phyloP scores from a whole-genome alignment of 768 basidiomycete genomes.

The Holtermannia corniformis region DNA sequence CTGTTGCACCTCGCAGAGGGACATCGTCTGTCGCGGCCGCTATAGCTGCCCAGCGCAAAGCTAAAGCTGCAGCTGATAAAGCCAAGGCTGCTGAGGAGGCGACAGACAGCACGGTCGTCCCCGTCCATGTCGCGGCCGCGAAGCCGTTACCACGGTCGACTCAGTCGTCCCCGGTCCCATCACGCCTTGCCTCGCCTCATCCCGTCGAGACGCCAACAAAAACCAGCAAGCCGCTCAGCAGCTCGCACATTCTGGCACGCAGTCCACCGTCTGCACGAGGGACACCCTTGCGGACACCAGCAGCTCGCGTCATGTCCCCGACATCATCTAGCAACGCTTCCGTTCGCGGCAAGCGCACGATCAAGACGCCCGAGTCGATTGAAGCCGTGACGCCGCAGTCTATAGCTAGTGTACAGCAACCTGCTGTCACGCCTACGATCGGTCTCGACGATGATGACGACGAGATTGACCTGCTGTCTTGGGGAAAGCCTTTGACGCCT shows the following conservation, averaged over 20 bases:
- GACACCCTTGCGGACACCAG: too few species aligned
- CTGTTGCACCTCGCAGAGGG: slow-evolving; percentile 54
- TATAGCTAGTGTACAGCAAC: neutral
- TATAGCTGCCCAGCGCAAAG: slow-evolving; percentile 81
- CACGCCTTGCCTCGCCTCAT: neutral
- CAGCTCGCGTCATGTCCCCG: neutral
- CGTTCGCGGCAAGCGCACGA: too few species aligned
- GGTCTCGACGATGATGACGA: slow-evolving; percentile 1
- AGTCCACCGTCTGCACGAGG: neutral
- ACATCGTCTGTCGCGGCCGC: slow-evolving; percentile 76
- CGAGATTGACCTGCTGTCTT: neutral
- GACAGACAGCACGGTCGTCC: slow-evolving; percentile 49
- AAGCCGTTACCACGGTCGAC: neutral
- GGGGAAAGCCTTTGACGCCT: slow-evolving; percentile 4
- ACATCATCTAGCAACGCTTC: neutral
- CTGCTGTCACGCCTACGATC: neutral
- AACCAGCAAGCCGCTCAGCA: neutral
- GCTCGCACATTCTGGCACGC: neutral
- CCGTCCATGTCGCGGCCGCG: slow-evolving; percentile 45
- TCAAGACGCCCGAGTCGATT: slow-evolving; percentile 29
- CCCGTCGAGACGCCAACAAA: neutral
- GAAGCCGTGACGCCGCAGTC: slow-evolving; percentile 63
- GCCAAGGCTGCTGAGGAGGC: slow-evolving; percentile 48
- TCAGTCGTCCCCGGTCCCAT: neutral
- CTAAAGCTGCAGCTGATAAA: slow-evolving; percentile 57